These are phyloP conservation scores for Erodium texanum DNA, from an alignment of 441 rosid genomes.

Conservation along the genomic window DNA sequence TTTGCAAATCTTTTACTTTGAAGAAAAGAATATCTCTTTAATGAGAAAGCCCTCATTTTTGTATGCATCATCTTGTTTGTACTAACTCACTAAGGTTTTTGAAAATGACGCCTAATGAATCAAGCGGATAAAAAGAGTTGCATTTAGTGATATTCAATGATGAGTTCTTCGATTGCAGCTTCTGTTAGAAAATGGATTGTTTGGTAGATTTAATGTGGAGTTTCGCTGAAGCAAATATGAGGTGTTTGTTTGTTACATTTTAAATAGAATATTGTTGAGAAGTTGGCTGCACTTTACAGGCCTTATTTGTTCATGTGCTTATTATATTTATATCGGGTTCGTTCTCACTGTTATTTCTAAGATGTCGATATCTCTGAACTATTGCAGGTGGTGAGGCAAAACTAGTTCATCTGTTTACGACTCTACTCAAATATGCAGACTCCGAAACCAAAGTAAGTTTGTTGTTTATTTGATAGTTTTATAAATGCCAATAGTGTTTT, in stretches of 20 bases:
- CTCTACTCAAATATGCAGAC: constrained; percentile 60
- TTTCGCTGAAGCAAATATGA: constrained; percentile 68
- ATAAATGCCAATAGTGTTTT: too few species aligned
- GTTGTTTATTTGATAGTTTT: constrained; percentile 5
- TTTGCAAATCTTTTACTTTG: not conserved
- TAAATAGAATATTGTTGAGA: constrained; percentile 29
- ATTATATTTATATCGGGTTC: constrained; percentile 29
- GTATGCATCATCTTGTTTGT: not conserved
- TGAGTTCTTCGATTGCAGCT: constrained; percentile 27
- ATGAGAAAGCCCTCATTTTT: not conserved
- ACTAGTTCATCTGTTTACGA: constrained; percentile 37
- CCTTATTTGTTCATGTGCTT: constrained; percentile 13
- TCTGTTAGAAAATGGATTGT: not conserved
- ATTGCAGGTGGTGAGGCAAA: constrained; percentile 39
- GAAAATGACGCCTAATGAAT: too few species aligned
- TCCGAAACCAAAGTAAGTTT: constrained; percentile 63
- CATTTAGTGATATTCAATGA: constrained; percentile 22
- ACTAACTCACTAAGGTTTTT: constrained; percentile 8
- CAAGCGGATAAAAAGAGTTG: too few species aligned
- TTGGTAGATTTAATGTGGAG: constrained; percentile 60
- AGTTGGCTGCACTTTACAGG: too few species aligned
- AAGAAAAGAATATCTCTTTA: not conserved
- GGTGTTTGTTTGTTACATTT: constrained; percentile 45
- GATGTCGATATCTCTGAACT: constrained; percentile 25
- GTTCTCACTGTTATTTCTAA: too few species aligned